Evolutionary conservation across 495 filamentous ascomycete species (phyloP), one percentile per base, ranked within the genome.

Genomic region (Parmelia sp.): DNA sequence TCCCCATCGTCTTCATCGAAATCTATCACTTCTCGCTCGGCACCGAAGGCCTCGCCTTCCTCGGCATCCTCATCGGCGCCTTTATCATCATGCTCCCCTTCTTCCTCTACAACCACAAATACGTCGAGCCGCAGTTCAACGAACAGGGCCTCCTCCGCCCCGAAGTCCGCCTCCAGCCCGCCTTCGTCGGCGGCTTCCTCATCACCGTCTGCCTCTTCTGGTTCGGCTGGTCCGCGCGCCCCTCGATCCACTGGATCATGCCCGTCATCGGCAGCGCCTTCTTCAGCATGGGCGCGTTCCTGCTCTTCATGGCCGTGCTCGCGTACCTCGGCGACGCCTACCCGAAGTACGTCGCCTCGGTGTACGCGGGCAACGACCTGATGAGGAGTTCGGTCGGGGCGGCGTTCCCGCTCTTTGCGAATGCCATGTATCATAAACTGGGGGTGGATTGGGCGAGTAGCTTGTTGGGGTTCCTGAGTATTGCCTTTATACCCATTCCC

Each of bases 401-500:
- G 14, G 79, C 74, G 0, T 83, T 82, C 63, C 80, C 80, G 0
- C 71, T 83, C 0, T 81, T 82, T 61, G 78, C 79, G 12, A 75
- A 71, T 1, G 80, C 79, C 19, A 71, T 87, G 74, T 88, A 84
- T 60, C 77, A 83, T 51, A 83, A 82, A 57, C 70, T 88, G 14
- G 88, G 86, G 0, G 79, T 88, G 12, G 81, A 77, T 0, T 88
- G 86, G 74, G 87, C 84, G 4, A 84, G 80, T 39, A 81, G 74
- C 40, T 71, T 88, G 40, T 76, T 88, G n/a, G 87, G 79, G 0
- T 87, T 83, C 47, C 72, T 90, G 61, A 60, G 70, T 0, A 63
- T 78, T 10, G 55, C 73, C 3, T 76, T 78, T 61, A 68, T 79
- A 42, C 73, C 77, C 55, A 77, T 76, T 55, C 76, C 76, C 40